Percentiles rank a stretch among this genome's conserved stretches.
Conservation (phyloP, 2,329 filamentous ascomycete species). For the Fusarium sp. region DNA sequence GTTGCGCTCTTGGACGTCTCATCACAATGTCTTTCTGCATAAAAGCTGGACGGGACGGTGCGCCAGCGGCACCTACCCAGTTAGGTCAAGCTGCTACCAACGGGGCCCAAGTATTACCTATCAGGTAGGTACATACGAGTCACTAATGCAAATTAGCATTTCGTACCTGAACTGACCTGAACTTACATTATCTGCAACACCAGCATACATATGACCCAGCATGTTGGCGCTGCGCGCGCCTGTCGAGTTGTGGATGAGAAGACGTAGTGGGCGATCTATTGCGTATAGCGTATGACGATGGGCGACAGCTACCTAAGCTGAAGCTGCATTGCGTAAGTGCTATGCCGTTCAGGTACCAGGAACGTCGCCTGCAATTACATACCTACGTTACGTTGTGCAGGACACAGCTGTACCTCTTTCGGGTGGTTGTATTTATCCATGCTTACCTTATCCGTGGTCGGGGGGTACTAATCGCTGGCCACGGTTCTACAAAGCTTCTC, state of each 20-base stretch:
- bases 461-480: neutral
- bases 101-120: neutral
- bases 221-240: constrained; percentile 14
- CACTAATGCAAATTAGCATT: constrained; percentile 14
- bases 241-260: constrained; percentile 34
- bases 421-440: neutral
- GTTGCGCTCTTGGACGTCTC: constrained; percentile 26
- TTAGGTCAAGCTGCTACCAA: neutral
- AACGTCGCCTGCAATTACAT: neutral
- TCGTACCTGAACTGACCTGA: constrained; percentile 28
- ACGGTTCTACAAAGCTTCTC: neutral
- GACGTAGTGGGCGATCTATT: constrained; percentile 28
- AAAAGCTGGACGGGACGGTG: constrained; percentile 32
- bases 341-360: constrained; percentile 6
- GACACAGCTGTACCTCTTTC: neutral
- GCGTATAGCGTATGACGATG: constrained; percentile 33
- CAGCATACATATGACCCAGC: constrained; percentile 7
- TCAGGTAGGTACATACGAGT: neutral
- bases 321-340: constrained; percentile 36
- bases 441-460: too few relatives aligned
- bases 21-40: constrained; percentile 23
- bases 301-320: neutral
- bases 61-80: constrained; percentile 40
- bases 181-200: constrained; percentile 23
- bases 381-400: neutral